Percentiles rank a stretch among this genome's conserved stretches.
phyloP scores from a whole-genome alignment of 345 rosid species.

The Heritiera fomes region DNA sequence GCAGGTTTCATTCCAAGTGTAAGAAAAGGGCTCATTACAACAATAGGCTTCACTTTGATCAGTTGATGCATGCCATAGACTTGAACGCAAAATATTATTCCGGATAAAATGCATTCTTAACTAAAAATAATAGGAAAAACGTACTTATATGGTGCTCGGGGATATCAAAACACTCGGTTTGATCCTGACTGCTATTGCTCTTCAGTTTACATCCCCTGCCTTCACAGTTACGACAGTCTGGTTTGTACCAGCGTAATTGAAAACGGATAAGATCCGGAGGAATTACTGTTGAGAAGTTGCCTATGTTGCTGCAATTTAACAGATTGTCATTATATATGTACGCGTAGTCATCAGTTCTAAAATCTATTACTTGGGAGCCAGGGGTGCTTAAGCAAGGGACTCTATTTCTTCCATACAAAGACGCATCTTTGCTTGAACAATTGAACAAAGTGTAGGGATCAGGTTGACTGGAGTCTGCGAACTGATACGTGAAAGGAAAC shows the following conservation, averaged over 20 bases:
- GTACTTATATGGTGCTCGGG: slow-evolving; percentile 8
- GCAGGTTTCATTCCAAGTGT: not conserved
- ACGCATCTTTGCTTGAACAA: slow-evolving; percentile 10
- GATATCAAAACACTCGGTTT: slow-evolving; percentile 10
- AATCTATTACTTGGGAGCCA: not conserved
- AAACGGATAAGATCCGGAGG: not conserved
- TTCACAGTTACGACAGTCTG: slow-evolving; percentile 10
- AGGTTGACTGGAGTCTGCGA: not conserved
- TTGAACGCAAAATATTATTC: too few relatives aligned
- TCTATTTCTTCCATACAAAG: not conserved
- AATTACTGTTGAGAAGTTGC: not conserved
- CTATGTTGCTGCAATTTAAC: not conserved
- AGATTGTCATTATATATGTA: not conserved
- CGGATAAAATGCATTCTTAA: not conserved
- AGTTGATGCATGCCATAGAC: not conserved
- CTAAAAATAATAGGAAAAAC: not conserved
- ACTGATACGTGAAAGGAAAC: not conserved
- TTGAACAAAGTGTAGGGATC: not conserved
- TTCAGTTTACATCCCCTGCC: slow-evolving; percentile 7
- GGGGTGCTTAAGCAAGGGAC: slow-evolving; percentile 2
- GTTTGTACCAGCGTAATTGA: slow-evolving; percentile 4
- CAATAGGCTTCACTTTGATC: too few relatives aligned
- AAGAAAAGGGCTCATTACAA: not conserved
- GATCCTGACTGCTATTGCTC: not conserved
- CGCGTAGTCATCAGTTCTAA: accelerated